Evolutionary conservation across 2,329 filamentous ascomycete genomes (phyloP), one percentile per base, ranked within the genome.

Genomic region (Fusarium tricinctum): DNA sequence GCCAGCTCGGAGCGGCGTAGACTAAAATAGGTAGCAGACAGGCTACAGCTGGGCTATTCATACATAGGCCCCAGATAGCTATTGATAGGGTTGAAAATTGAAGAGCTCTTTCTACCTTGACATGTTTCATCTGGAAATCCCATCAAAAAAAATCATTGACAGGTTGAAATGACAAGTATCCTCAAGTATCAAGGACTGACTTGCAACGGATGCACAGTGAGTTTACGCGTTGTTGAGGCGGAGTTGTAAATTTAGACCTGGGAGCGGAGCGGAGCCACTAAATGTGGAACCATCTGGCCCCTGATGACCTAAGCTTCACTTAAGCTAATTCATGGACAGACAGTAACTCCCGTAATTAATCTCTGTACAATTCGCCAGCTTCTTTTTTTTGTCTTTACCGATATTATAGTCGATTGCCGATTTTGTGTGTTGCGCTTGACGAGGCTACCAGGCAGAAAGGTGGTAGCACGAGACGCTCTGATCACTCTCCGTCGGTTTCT

Each of bases 261-360:
- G 39, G 59, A 53, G 66, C 57, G 43, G 59, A 53, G 66, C 57
- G 62, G 66, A 58, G 54, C 65, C 51, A 51, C 54, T 30, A 58
- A 51, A 30, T 42, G 66, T 69, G 66, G 66, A 63, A 51, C 66
- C 66, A 33, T 52, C 32, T 39, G 60, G 32, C 71, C 72, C 72
- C 72, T 74, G 72, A 74, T 73, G 71, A 72, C 69, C 64, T 73
- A 73, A 72, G 67, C 66, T 42, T 46, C n/a, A 42, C 44, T 60
- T 54, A 42, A 42, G 32, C 38, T 26, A 39, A 55, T 62, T 20
- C 40, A 53, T 51, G 46, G 38, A 43, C 10, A 39, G 42, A 35
- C 26, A 55, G 45, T 44, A 44, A 44, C 51, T 44, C 43, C 30
- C 28, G 33, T 56, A 40, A 54, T 61, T 68, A 61, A 69, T 66